A percentile compares a stretch with the other conserved stretches of the same genome.
These are phyloP conservation scores for Agrocybe praecox DNA, from an alignment of 768 basidiomycete genomes.

Conservation along the genomic window DNA sequence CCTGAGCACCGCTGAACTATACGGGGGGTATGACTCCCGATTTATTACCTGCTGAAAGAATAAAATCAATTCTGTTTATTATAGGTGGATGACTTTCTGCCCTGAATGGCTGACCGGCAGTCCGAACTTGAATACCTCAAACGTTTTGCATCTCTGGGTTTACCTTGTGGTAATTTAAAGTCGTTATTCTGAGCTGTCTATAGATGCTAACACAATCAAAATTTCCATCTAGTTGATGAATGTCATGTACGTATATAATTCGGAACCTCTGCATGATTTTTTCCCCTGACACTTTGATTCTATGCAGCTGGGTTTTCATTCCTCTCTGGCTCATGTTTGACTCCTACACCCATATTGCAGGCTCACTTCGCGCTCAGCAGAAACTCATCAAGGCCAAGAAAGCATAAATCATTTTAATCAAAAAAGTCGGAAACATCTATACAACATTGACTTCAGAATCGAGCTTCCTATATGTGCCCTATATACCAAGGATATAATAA, in stretches of 20 bases:
- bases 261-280: not conserved
- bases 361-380: slow-evolving; percentile 51
- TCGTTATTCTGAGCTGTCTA: not conserved
- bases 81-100: slow-evolving; percentile 86
- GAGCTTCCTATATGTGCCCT: no score
- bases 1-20: slow-evolving; percentile 74
- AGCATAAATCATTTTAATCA: not conserved
- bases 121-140: slow-evolving; percentile 71
- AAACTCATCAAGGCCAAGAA: slow-evolving; percentile 4
- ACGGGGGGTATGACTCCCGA: slow-evolving; percentile 58
- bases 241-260: slow-evolving; percentile 59
- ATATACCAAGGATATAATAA: no score
- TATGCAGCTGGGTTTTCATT: slow-evolving; percentile 73
- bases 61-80: not conserved
- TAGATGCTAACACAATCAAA: not conserved
- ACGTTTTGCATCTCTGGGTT: slow-evolving; percentile 74
- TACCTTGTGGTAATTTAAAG: slow-evolving; percentile 71
- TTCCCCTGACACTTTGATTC: not conserved
- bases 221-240: slow-evolving; percentile 70
- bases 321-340: slow-evolving; percentile 79
- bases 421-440: no score
- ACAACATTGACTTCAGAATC: no score
- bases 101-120: slow-evolving; percentile 85
- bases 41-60: not conserved
- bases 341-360: slow-evolving; percentile 72